phyloP scores from a whole-genome alignment of 345 rosid species.

The Syzygium oleosum region DNA sequence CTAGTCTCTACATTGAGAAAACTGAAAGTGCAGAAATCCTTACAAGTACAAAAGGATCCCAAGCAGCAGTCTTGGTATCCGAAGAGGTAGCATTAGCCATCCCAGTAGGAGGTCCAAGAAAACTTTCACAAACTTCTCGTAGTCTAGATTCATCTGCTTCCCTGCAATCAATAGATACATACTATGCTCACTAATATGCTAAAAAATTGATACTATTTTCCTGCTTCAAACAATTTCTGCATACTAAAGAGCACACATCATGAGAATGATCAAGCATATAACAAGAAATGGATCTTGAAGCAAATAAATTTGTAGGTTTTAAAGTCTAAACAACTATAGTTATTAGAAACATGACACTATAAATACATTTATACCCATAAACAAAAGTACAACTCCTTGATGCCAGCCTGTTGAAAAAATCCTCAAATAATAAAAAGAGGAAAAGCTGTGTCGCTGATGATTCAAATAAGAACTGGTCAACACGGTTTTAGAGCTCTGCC shows the following conservation, averaged over 20 bases:
- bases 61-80: constrained; percentile 39
- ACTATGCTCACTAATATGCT: not conserved
- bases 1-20: not conserved
- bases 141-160: constrained; percentile 95
- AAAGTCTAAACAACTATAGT: not conserved
- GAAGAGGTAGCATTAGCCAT: constrained; percentile 51
- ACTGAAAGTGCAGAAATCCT: constrained; percentile 5
- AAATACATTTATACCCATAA: not conserved
- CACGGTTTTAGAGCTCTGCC: not conserved
- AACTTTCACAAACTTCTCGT: constrained; percentile 91
- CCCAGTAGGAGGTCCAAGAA: constrained; percentile 96
- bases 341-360: not conserved
- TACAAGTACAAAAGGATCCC: constrained; percentile 97
- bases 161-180: constrained; percentile 29
- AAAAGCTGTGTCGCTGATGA: not conserved
- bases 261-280: not conserved
- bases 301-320: not conserved
- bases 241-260: not conserved
- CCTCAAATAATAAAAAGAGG: not conserved
- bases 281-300: not conserved
- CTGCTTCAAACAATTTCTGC: not conserved
- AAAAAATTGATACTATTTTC: not conserved
- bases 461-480: not conserved
- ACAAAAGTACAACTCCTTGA: not conserved
- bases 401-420: not conserved